A percentile compares a stretch with the other conserved stretches of the same genome.
Evolutionary conservation across 768 basidiomycete genomes (phyloP).

Genomic region (Dioszegia crocea): DNA sequence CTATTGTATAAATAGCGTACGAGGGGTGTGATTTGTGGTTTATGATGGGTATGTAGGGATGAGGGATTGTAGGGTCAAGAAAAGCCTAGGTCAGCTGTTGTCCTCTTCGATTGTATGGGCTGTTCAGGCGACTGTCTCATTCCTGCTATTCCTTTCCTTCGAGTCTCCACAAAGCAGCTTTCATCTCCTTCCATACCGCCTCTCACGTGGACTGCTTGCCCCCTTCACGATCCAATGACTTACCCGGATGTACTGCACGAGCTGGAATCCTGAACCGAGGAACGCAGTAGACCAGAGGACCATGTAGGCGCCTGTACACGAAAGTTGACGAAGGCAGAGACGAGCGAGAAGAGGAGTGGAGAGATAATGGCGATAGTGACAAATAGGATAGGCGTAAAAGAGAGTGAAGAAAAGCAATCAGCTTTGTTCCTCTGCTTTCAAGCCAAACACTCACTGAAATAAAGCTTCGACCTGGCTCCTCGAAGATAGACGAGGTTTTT

Average conservation of each 20-base stretch:
- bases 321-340: background rate
- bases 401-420: background rate
- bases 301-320: slow-evolving; percentile 40
- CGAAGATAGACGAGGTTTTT: slow-evolving; percentile 38
- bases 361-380: too few relatives aligned
- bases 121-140: too few relatives aligned
- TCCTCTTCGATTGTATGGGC: background rate
- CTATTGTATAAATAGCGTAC: background rate
- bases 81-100: background rate
- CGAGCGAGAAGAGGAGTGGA: too few relatives aligned
- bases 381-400: too few relatives aligned
- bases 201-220: too few relatives aligned
- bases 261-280: slow-evolving; percentile 30
- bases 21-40: background rate
- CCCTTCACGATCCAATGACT: slow-evolving; percentile 10
- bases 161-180: too few relatives aligned
- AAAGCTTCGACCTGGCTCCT: slow-evolving; percentile 30
- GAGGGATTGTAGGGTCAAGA: background rate
- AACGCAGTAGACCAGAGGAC: slow-evolving; percentile 36
- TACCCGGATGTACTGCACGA: slow-evolving; percentile 40
- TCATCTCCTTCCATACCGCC: too few relatives aligned
- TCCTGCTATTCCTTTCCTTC: too few relatives aligned
- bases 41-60: background rate
- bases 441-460: slow-evolving; percentile 32
- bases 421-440: too few relatives aligned